Percentiles rank a stretch among this genome's conserved stretches.
Conservation (phyloP, 805 yeast genomes). For the Metschnikowia koreensis region DNA sequence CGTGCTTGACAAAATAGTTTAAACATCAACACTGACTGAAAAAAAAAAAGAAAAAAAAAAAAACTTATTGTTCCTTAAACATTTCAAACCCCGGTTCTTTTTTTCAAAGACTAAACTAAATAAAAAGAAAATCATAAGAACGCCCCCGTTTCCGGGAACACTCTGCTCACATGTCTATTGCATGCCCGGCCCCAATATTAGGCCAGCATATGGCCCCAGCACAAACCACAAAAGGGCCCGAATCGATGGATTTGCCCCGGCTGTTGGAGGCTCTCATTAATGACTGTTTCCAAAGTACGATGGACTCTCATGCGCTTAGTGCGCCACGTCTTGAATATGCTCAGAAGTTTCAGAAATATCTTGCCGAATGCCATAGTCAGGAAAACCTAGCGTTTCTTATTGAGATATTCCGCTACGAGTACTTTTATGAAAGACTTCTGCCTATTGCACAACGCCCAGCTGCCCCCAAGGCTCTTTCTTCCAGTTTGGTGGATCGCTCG, state of each 20-base stretch:
- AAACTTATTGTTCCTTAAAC: no score
- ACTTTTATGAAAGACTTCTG: slow-evolving; percentile 33
- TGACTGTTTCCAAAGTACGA: slow-evolving; percentile 30
- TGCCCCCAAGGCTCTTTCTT: slow-evolving; percentile 1
- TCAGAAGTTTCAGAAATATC: slow-evolving; percentile 31
- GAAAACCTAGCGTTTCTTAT: slow-evolving; percentile 47
- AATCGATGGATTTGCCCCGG: slow-evolving; percentile 5
- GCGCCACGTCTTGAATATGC: slow-evolving; percentile 19
- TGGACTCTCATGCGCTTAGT: slow-evolving; percentile 19
- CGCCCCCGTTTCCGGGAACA: no score
- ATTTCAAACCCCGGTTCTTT: no score
- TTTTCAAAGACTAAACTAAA: no score
- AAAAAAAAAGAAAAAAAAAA: no score
- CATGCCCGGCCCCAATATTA: no score
- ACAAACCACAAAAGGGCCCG: neutral
- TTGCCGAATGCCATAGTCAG: slow-evolving; percentile 41
- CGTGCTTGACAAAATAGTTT: no score
- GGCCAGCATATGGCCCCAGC: no score
- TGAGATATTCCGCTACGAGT: slow-evolving; percentile 46
- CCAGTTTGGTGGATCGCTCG: slow-evolving; percentile 14
- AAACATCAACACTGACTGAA: no score
- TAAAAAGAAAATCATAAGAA: no score
- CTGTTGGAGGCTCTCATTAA: slow-evolving; percentile 31
- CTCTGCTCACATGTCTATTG: no score
- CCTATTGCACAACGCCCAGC: slow-evolving; percentile 12